phyloP scores from a whole-genome alignment of 169 alveolate genomes.

The Babesia caballi region DNA sequence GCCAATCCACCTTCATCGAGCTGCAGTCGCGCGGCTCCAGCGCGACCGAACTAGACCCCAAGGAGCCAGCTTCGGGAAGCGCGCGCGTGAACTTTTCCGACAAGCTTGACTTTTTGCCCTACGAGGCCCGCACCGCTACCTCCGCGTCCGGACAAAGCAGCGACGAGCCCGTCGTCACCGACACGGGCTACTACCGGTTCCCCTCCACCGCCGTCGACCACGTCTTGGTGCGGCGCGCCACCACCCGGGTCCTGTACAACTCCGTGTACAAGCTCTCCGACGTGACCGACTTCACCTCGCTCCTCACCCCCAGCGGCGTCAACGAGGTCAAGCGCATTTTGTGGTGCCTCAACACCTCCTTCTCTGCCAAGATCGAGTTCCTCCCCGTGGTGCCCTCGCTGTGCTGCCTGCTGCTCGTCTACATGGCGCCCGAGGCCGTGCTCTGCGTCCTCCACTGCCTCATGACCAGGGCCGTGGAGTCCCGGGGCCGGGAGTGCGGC shows the following conservation, averaged over 20 bases:
- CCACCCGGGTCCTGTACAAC: slow-evolving; percentile 4
- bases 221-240: slow-evolving; percentile 25
- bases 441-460: slow-evolving; percentile 70
- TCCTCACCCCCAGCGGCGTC: slow-evolving; percentile 66
- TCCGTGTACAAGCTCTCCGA: slow-evolving; percentile 72
- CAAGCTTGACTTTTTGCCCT: neutral
- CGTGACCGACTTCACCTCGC: slow-evolving; percentile 70
- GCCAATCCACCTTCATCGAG: neutral
- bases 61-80: too few species aligned
- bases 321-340: slow-evolving; percentile 70
- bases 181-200: slow-evolving; percentile 4
- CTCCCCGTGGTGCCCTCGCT: slow-evolving; percentile 74
- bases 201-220: slow-evolving; percentile 10
- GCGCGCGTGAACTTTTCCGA: neutral
- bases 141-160: neutral
- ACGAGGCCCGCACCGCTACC: neutral
- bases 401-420: slow-evolving; percentile 67
- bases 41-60: too few species aligned
- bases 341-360: slow-evolving; percentile 72
- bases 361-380: slow-evolving; percentile 73
- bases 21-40: neutral
- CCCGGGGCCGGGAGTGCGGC: slow-evolving; percentile 37
- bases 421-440: slow-evolving; percentile 70
- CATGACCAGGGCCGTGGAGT: slow-evolving; percentile 62
- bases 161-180: neutral